Conservation (phyloP, 306 rosid species). For the Cucurbita pepo region DNA sequence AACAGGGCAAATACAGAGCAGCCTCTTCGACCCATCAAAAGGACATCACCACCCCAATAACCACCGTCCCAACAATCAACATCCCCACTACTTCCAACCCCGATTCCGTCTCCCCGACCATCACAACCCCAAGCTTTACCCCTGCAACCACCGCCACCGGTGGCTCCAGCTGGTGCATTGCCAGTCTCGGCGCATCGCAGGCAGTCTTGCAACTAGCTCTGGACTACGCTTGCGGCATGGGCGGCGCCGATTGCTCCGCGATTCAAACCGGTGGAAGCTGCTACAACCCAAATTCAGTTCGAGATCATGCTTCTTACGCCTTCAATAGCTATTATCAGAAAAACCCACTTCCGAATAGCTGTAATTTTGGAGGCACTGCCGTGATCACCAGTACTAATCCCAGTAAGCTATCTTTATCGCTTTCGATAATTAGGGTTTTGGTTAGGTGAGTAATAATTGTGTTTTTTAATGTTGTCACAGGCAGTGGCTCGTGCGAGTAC, state of each 20-base stretch:
- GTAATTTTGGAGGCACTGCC: slow-evolving; percentile 10
- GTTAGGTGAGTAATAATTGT: neutral
- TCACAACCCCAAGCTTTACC: neutral
- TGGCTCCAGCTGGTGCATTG: slow-evolving; percentile 10
- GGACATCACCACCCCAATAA: slow-evolving; percentile 10
- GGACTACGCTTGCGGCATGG: slow-evolving; percentile 6
- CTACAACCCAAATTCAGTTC: slow-evolving; percentile 1
- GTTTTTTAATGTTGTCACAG: neutral
- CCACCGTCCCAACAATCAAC: neutral
- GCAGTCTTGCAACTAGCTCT: neutral
- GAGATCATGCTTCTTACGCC: slow-evolving; percentile 7
- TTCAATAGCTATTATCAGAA: slow-evolving; percentile 8
- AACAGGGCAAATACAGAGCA: neutral
- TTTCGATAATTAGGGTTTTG: neutral
- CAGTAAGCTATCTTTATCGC: neutral
- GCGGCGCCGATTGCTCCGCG: neutral
- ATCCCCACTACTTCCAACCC: slow-evolving; percentile 4
- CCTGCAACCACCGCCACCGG: neutral
- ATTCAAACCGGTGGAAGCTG: slow-evolving; percentile 2
- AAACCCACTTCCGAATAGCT: slow-evolving; percentile 8
- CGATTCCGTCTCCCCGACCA: neutral
- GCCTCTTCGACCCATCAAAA: neutral
- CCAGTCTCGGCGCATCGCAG: neutral
- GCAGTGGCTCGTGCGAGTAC: slow-evolving; percentile 6
- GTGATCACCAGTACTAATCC: slow-evolving; percentile 6